Evolutionary conservation across 768 basidiomycete genomes (phyloP), one percentile per base, ranked within the genome.

Genomic region (Hebeloma cylindrosporum): DNA sequence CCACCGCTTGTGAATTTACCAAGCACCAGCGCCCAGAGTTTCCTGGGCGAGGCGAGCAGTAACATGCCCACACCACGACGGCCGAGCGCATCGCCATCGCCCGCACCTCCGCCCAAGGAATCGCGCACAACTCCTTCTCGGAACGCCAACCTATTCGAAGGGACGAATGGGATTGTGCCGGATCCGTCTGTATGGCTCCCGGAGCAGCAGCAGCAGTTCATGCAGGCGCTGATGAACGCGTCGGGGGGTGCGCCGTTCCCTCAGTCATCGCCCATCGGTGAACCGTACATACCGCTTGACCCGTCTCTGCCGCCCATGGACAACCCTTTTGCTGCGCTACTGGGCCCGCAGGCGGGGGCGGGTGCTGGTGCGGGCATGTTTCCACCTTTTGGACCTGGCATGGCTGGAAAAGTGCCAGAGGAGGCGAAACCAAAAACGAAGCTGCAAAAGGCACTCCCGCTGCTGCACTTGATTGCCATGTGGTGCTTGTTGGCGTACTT

Each of bases 401-500:
- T 32, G 27, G 31, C 30, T n/a, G 39, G 44, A 37, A 56, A 45
- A 44, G 59, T 38, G 38, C 66, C 51, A 17, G 59, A 58, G 40
- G 54, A 70, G 3, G n/a, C n/a, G n/a, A n/a, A n/a, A n/a, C n/a
- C n/a, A n/a, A 71, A 72, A 20, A 74, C 81, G 21, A 64, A 62
- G 10, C 38, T 82, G 25, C 83, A 84, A 52, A 84, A 79, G 48
- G 55, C 82, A 27, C 63, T 86, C 60, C 86, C 85, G 0, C 56
- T 88, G 47, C 40, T 88, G 17, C 88, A 91, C 59, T 54, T 88
- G 18, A 31, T 82, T 8, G 72, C 77, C 6, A 75, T 81, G 62
- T 86, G 88, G 82, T 60, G 61, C 17, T 61, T 92, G 43, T 61
- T 90, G 33, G 75, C 74, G 4, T 84, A 79, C 60, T 90, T 88